Evolutionary conservation across 208 protist genomes (phyloP).

Genomic region (Trypanosoma caninum): DNA sequence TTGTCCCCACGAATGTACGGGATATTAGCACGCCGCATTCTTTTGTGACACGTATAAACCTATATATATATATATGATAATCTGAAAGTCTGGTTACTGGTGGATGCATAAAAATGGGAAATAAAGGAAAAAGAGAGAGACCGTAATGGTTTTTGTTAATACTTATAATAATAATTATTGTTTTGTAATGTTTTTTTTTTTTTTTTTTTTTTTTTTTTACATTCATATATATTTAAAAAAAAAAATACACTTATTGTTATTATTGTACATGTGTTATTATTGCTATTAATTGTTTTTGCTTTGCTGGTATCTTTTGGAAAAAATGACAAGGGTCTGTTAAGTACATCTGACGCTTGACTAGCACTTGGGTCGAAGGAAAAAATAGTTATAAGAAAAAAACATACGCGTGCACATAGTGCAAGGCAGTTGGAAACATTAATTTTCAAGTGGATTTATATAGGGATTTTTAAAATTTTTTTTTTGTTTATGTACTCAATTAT

Average conservation of each 20-base stretch:
- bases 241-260: neutral
- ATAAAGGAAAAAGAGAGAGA: neutral
- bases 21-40: constrained; percentile 58
- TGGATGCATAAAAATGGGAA: neutral
- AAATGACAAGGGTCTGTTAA: no score
- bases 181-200: constrained; percentile 11
- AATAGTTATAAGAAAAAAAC: no score
- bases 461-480: no score
- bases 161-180: neutral
- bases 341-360: no score
- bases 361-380: no score
- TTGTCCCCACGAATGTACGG: constrained; percentile 84
- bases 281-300: no score
- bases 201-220: neutral
- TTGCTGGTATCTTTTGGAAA: no score
- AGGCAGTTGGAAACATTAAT: no score
- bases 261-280: neutral
- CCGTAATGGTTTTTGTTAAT: neutral
- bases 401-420: no score
- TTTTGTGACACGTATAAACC: neutral
- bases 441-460: no score
- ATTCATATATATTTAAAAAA: constrained; percentile 1
- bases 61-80: no score
- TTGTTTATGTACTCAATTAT: no score
- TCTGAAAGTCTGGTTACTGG: neutral